These are phyloP conservation scores for Friedmanniomyces endolithicus DNA, from an alignment of 495 filamentous ascomycete species.

Conservation along the genomic window DNA sequence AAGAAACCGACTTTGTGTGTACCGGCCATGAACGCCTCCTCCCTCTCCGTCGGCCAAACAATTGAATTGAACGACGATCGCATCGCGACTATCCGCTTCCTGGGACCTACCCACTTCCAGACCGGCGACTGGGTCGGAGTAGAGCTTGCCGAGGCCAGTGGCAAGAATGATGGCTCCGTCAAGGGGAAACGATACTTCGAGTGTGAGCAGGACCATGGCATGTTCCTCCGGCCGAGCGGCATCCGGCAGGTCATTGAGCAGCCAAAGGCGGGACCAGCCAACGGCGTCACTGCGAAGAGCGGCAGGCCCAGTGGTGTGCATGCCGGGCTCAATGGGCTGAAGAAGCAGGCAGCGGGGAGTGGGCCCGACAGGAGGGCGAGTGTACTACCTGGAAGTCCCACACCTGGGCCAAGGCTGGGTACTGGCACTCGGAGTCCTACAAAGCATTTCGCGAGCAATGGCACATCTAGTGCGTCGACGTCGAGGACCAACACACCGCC, in stretches of 20 bases:
- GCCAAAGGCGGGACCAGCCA: conserved; percentile 4
- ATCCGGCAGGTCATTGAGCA: conserved; percentile 40
- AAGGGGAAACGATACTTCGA: conserved; percentile 85
- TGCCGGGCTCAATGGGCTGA: conserved; percentile 17
- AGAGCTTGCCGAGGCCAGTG: conserved; percentile 68
- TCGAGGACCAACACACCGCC: conserved; percentile 46
- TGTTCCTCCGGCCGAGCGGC: conserved; percentile 69
- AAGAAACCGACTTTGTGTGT: too few species aligned
- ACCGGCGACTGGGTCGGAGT: conserved; percentile 80
- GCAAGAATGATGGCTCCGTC: conserved; percentile 91
- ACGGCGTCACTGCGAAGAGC: conserved; percentile 1
- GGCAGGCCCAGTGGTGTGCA: conserved; percentile 8
- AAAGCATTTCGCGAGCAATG: conserved; percentile 51
- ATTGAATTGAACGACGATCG: conserved; percentile 67
- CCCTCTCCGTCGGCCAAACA: conserved; percentile 40
- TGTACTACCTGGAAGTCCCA: conserved; percentile 14
- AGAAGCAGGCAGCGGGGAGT: conserved; percentile 11
- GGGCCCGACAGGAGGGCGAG: conserved; percentile 11
- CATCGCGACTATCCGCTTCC: conserved; percentile 62
- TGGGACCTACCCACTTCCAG: conserved; percentile 68
- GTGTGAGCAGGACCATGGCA: conserved; percentile 64
- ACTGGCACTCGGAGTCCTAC: conserved; percentile 49
- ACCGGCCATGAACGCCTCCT: conserved; percentile 20
- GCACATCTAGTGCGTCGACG: conserved; percentile 45
- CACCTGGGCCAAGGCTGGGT: conserved; percentile 15